Evolutionary conservation across 2,329 filamentous ascomycete genomes (phyloP).

Genomic region (Fusarium humuli): DNA sequence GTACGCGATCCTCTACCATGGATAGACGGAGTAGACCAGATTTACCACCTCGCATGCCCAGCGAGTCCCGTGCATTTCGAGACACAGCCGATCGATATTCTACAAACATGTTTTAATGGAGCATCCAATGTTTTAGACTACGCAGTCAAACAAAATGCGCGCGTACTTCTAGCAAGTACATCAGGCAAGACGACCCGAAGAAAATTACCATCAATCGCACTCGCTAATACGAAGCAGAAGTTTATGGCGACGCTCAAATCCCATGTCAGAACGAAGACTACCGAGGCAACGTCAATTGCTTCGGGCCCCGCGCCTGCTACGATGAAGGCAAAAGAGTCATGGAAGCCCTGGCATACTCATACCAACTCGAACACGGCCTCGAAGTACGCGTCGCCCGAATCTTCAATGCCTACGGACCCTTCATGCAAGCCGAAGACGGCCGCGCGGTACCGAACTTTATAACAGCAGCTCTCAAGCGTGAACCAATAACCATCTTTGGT

Average conservation of each 20-base stretch:
- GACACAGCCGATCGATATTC: conserved; percentile 32
- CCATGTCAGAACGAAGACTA: conserved; percentile 45
- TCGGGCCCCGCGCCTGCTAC: conserved; percentile 56
- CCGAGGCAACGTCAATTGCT: conserved; percentile 56
- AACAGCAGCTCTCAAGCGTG: conserved; percentile 26
- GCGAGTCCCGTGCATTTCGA: conserved; percentile 37
- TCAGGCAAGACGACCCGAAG: conserved; percentile 7
- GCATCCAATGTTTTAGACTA: conserved; percentile 34
- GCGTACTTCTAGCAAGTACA: conserved; percentile 32
- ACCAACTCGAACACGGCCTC: conserved; percentile 35
- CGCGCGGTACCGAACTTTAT: conserved; percentile 40
- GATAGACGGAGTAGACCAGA: conserved; percentile 31
- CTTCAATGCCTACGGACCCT: conserved; percentile 38
- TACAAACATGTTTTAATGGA: conserved; percentile 38
- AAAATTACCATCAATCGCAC: fast-evolving
- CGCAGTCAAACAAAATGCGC: conserved; percentile 32
- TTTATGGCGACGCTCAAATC: conserved; percentile 33
- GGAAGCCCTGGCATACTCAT: conserved; percentile 52
- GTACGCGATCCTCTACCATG: conserved; percentile 32
- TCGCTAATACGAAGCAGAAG: conserved; percentile 8
- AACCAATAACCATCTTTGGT: conserved; percentile 34
- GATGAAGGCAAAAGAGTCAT: conserved; percentile 56
- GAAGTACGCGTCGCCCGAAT: conserved; percentile 42
- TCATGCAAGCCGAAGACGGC: conserved; percentile 26
- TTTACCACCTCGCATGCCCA: conserved; percentile 39